phyloP scores from a whole-genome alignment of 345 rosid genomes.

The Syzygium jambos region DNA sequence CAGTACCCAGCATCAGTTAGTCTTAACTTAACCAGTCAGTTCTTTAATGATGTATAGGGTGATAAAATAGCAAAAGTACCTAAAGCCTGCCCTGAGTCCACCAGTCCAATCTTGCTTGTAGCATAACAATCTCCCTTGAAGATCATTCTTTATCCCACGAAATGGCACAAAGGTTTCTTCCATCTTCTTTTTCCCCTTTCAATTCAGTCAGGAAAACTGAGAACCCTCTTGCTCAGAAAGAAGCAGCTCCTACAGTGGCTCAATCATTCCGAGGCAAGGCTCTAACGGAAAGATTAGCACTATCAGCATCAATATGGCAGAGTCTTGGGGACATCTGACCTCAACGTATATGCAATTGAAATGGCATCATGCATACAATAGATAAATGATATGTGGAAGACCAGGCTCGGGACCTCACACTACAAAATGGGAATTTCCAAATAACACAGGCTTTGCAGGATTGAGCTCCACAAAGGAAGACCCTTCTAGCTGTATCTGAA shows the following conservation, averaged over 20 bases:
- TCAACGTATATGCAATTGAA: not conserved
- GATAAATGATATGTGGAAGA: not conserved
- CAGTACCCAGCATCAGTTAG: not conserved
- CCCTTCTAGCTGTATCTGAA: not conserved
- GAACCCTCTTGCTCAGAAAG: not conserved
- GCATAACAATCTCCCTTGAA: conserved; percentile 64
- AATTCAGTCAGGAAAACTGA: not conserved
- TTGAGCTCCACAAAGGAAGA: not conserved
- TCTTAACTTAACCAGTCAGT: not conserved
- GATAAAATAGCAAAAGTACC: conserved; percentile 27
- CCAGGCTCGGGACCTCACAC: not conserved
- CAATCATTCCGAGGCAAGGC: not conserved
- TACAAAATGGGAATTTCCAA: not conserved
- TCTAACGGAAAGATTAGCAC: not conserved
- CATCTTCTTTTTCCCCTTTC: conserved; percentile 11
- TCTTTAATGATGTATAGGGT: not conserved
- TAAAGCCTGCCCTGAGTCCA: conserved; percentile 71
- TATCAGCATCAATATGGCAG: not conserved
- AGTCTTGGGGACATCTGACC: not conserved
- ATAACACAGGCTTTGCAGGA: not conserved
- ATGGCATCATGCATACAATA: not conserved
- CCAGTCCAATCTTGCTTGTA: conserved; percentile 93
- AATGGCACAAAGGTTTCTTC: conserved; percentile 90
- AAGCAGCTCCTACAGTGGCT: not conserved
- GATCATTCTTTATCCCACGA: conserved; percentile 76